A percentile compares a stretch with the other conserved stretches of the same genome.
Conservation (phyloP, 345 rosid genomes). For the Salix udensis region DNA sequence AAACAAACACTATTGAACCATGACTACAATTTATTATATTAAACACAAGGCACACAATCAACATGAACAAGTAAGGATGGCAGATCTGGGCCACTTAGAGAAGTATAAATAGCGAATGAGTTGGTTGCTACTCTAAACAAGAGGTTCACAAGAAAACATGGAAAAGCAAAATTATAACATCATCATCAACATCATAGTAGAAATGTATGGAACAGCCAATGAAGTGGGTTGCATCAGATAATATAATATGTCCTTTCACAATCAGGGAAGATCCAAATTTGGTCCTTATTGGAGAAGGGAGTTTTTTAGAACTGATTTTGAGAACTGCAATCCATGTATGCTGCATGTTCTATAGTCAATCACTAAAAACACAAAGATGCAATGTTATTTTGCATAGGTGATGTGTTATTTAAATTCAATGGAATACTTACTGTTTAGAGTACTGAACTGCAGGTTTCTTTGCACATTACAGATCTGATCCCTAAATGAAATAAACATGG, state of each 20-base stretch:
- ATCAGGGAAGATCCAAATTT: neutral
- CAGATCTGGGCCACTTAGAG: neutral
- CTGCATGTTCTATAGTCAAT: neutral
- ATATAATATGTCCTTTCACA: neutral
- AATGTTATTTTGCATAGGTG: neutral
- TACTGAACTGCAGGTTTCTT: conserved; percentile 75
- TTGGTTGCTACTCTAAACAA: neutral
- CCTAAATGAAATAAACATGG: conserved; percentile 36
- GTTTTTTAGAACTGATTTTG: neutral
- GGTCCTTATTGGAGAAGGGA: neutral
- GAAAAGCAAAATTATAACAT: neutral
- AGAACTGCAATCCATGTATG: neutral
- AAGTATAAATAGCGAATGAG: neutral
- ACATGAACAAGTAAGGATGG: neutral
- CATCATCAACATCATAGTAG: neutral
- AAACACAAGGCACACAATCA: neutral
- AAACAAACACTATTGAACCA: neutral
- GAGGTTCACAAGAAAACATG: neutral
- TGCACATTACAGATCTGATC: conserved; percentile 81
- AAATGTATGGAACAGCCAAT: neutral
- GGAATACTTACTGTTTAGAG: conserved; percentile 65
- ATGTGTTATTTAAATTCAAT: neutral
- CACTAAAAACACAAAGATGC: neutral
- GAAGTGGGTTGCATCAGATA: neutral
- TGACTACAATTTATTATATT: neutral